Percentiles rank a stretch among this genome's conserved stretches.
Evolutionary conservation across 805 yeast genomes (phyloP).

Genomic region (Monosporozyma servazzii): DNA sequence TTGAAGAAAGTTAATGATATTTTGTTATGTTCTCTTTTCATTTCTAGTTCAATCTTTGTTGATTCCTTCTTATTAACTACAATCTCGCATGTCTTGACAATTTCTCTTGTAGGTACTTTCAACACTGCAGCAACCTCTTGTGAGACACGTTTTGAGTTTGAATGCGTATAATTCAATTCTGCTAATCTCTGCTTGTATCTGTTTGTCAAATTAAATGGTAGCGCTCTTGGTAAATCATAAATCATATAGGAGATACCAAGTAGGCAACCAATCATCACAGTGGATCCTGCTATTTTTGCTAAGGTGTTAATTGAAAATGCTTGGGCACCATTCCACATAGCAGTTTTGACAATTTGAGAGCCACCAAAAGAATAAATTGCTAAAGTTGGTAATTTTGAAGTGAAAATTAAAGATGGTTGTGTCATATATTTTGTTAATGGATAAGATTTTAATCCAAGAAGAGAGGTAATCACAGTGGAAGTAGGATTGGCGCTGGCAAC

Average conservation of each 20-base stretch:
- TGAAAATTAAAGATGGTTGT: constrained; percentile 28
- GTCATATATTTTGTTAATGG: constrained; percentile 23
- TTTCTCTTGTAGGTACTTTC: constrained; percentile 73
- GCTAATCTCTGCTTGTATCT: constrained; percentile 57
- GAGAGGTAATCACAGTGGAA: background rate
- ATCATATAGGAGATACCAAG: constrained; percentile 54
- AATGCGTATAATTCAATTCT: constrained; percentile 66
- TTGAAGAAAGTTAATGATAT: constrained; percentile 24
- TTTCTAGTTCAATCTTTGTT: constrained; percentile 20
- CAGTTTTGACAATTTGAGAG: constrained; percentile 31
- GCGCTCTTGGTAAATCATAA: constrained; percentile 79
- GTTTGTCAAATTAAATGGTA: constrained; percentile 71
- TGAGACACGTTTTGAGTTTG: constrained; percentile 68
- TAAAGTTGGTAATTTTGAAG: constrained; percentile 29
- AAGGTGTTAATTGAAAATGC: constrained; percentile 31
- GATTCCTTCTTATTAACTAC: constrained; percentile 21
- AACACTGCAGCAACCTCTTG: constrained; percentile 77
- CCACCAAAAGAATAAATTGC: constrained; percentile 33
- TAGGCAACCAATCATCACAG: constrained; percentile 41
- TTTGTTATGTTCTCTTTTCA: constrained; percentile 15
- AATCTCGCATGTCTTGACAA: constrained; percentile 31
- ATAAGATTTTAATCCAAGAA: constrained; percentile 18
- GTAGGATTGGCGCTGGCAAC: background rate
- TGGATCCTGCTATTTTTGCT: constrained; percentile 45
- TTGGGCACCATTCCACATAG: constrained; percentile 32